Conservation (phyloP, 345 rosid genomes). For the Citrus trifoliata region DNA sequence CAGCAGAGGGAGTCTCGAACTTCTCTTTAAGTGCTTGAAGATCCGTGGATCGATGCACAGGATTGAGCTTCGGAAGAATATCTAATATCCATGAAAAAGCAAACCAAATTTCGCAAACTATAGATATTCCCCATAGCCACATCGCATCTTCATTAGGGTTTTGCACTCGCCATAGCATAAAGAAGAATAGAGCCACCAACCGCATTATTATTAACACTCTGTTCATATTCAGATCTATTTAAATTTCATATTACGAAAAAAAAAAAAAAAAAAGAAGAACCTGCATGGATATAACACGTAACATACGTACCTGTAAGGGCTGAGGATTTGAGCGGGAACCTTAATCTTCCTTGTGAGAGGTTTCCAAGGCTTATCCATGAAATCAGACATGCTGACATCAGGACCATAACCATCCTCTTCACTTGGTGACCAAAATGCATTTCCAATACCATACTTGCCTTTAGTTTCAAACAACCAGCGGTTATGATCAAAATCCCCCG, state of each 20-base stretch:
- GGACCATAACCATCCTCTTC: slow-evolving; percentile 30
- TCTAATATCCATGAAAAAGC: slow-evolving; percentile 91
- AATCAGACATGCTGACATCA: slow-evolving; percentile 71
- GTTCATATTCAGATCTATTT: slow-evolving; percentile 28
- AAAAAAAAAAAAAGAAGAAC: too few relatives aligned
- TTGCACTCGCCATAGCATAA: slow-evolving; percentile 65
- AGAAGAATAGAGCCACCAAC: slow-evolving; percentile 45
- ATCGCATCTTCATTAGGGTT: slow-evolving; percentile 85
- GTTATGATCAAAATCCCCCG: slow-evolving; percentile 90
- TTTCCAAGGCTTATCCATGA: slow-evolving; percentile 97
- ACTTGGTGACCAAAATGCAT: slow-evolving; percentile 70
- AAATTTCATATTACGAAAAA: background rate
- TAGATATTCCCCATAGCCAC: slow-evolving; percentile 85
- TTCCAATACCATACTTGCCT: slow-evolving; percentile 73
- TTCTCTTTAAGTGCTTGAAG: slow-evolving; percentile 69
- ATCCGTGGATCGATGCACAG: slow-evolving; percentile 81
- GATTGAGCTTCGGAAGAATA: slow-evolving; percentile 78
- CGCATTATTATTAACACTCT: slow-evolving; percentile 63
- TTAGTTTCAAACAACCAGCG: slow-evolving; percentile 89
- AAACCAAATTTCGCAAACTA: slow-evolving; percentile 89
- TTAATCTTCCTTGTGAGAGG: slow-evolving; percentile 78
- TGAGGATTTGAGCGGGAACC: slow-evolving; percentile 59
- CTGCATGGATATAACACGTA: too few relatives aligned
- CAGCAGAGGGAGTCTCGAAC: slow-evolving; percentile 67
- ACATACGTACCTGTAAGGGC: slow-evolving; percentile 64